phyloP scores from a whole-genome alignment of 1,284 basidiomycete genomes.

The Cronartium ribicola region DNA sequence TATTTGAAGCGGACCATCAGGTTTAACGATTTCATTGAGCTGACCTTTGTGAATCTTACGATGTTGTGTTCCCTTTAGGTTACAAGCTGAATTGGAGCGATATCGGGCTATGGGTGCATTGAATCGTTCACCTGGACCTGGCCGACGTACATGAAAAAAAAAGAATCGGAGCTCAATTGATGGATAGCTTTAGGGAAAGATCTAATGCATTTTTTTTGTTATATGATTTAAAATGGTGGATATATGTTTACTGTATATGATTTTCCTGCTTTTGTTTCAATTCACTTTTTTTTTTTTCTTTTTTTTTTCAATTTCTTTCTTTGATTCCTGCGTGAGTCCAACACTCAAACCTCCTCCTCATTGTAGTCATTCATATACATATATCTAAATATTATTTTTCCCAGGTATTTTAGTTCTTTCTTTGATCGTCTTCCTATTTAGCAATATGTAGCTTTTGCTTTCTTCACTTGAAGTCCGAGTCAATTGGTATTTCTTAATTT shows the following conservation, averaged over 20 bases:
- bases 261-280: neutral
- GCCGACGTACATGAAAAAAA: slow-evolving; percentile 13
- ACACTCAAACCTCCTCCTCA: neutral
- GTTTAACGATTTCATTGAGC: neutral
- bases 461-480: too few relatives aligned
- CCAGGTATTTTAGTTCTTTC: neutral
- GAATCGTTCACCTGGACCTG: slow-evolving; percentile 37
- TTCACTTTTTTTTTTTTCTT: neutral
- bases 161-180: too few relatives aligned
- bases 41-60: neutral
- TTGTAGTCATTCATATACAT: neutral
- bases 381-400: neutral
- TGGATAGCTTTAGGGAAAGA: too few relatives aligned
- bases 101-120: slow-evolving; percentile 39
- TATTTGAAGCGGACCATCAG: neutral
- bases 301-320: neutral
- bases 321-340: neutral
- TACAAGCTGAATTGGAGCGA: slow-evolving; percentile 41
- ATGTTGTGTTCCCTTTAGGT: neutral
- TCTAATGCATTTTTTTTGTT: neutral
- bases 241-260: neutral
- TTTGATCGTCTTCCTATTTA: neutral
- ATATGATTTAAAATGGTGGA: neutral
- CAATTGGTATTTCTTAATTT: neutral
- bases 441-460: too few relatives aligned